phyloP scores from a whole-genome alignment of 2,329 filamentous ascomycete species.

The Penicillium sp. region DNA sequence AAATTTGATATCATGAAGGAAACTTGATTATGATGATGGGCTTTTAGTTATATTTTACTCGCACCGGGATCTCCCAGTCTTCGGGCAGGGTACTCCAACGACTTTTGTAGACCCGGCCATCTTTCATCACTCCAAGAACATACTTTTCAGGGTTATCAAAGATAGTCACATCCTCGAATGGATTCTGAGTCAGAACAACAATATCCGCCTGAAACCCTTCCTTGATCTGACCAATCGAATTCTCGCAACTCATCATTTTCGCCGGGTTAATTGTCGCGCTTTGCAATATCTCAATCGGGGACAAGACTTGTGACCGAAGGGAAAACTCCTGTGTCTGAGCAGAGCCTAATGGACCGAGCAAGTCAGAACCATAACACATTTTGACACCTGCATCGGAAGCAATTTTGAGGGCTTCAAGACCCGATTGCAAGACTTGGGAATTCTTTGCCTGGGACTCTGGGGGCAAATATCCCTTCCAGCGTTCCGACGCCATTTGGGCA shows the following conservation, averaged over 20 bases:
- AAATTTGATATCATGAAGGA: too few relatives aligned
- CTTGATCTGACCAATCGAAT: slow-evolving; percentile 55
- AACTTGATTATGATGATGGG: too few relatives aligned
- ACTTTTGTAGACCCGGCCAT: slow-evolving; percentile 53
- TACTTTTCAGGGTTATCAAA: slow-evolving; percentile 54
- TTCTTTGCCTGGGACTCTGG: slow-evolving; percentile 54
- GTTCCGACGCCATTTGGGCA: slow-evolving; percentile 52
- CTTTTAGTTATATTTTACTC: slow-evolving; percentile 23
- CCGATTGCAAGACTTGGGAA: slow-evolving; percentile 50
- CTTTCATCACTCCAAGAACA: slow-evolving; percentile 59
- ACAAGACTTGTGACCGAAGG: slow-evolving; percentile 49
- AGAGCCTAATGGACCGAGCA: slow-evolving; percentile 54
- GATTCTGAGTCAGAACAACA: slow-evolving; percentile 56
- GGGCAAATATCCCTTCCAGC: slow-evolving; percentile 31
- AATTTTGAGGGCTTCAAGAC: slow-evolving; percentile 52
- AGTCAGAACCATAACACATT: slow-evolving; percentile 60
- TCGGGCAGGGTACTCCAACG: slow-evolving; percentile 28
- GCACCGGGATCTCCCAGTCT: slow-evolving; percentile 27
- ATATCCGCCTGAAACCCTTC: slow-evolving; percentile 57
- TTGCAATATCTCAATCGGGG: slow-evolving; percentile 48
- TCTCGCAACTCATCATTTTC: slow-evolving; percentile 52
- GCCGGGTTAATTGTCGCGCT: slow-evolving; percentile 59
- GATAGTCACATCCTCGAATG: slow-evolving; percentile 57
- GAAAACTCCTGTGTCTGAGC: slow-evolving; percentile 55
- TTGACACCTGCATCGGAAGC: slow-evolving; percentile 57